Evolutionary conservation across 495 filamentous ascomycete species (phyloP).

Genomic region (Sphaerosporella brunnea): DNA sequence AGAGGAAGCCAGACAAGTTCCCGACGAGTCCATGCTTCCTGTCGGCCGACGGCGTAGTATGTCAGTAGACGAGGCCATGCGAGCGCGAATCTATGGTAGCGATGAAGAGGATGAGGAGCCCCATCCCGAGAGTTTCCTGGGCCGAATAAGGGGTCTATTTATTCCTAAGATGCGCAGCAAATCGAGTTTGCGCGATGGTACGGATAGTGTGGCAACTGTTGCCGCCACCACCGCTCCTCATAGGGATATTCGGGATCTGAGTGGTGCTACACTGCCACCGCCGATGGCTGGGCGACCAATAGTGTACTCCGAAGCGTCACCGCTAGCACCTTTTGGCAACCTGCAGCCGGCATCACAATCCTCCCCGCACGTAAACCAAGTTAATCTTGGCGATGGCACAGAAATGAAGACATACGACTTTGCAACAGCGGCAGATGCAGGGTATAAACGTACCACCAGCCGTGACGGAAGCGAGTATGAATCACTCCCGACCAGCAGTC

Average conservation of each 20-base stretch:
- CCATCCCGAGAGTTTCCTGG: conserved; percentile 24
- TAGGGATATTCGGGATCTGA: conserved; percentile 13
- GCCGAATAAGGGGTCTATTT: conserved; percentile 21
- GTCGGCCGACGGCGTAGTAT: conserved; percentile 32
- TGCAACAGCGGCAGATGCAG: conserved; percentile 20
- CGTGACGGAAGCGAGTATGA: conserved; percentile 29
- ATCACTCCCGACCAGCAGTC: background rate
- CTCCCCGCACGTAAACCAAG: conserved; percentile 15
- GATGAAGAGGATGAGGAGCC: conserved; percentile 24
- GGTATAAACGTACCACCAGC: conserved; percentile 22
- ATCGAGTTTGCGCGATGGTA: conserved; percentile 17
- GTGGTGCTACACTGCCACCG: background rate
- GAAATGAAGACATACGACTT: conserved; percentile 14
- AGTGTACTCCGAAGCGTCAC: conserved; percentile 4
- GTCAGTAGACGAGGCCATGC: conserved; percentile 30
- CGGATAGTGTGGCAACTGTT: conserved; percentile 4
- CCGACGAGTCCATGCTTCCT: conserved; percentile 37
- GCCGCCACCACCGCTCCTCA: conserved; percentile 12
- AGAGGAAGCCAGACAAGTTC: conserved; percentile 34
- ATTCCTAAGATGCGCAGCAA: conserved; percentile 19
- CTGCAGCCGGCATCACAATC: conserved; percentile 7
- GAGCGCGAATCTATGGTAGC: conserved; percentile 16
- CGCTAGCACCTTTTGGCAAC: background rate
- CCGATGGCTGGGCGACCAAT: conserved; percentile 1
- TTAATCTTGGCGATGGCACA: conserved; percentile 8